Evolutionary conservation across 495 filamentous ascomycete species (phyloP), one percentile per base, ranked within the genome.

Genomic region (Penicillium roqueforti): DNA sequence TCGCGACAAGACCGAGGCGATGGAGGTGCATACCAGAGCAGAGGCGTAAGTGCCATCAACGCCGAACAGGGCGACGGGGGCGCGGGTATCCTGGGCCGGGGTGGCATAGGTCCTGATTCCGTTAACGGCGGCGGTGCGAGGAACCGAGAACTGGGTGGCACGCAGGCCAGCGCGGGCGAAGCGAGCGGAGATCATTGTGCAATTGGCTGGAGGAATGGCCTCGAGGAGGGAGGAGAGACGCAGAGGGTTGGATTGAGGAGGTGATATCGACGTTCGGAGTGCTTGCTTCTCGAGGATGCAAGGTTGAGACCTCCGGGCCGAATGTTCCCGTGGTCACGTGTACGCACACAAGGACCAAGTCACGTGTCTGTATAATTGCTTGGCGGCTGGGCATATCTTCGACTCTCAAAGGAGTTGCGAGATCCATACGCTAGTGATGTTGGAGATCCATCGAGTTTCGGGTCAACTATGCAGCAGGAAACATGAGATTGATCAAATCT

Each of bases 11-110:
- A 38, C 16, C 44, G n/a, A 10, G 22, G 52, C 45, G 41, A 43
- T 37, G 51, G 43, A 48, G 28, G 29, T 45, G 45, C 64, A 71
- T 90, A 98, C 93, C 85, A 98, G 80, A 78, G 93, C 93, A 80
- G 84, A 89, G 66, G 93, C 95, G 78, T 98, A 98, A 67, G 92
- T 97, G 65, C 93, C 93, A 73, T 97, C 93, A 75, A 98, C 79
- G 56, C 93, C 93, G 76, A 88, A 98, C 58, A 98, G 80, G 51
- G 91, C 83, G 68, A 97, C 80, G 48, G 93, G 93, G 57, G 92
- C 84, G 79, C 88, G 92, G 67, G 84, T 76, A 43, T 84, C 81
- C 66, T 83, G 80, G 67, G 80, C 73, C 56, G 89, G 79, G 66
- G 83, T 77, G 71, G 93, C 92, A 75, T 90, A 97, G 69, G 79